Percentiles rank a stretch among this genome's conserved stretches.
Conservation (phyloP, 2,329 filamentous ascomycete species). For the Fusarium sp. region DNA sequence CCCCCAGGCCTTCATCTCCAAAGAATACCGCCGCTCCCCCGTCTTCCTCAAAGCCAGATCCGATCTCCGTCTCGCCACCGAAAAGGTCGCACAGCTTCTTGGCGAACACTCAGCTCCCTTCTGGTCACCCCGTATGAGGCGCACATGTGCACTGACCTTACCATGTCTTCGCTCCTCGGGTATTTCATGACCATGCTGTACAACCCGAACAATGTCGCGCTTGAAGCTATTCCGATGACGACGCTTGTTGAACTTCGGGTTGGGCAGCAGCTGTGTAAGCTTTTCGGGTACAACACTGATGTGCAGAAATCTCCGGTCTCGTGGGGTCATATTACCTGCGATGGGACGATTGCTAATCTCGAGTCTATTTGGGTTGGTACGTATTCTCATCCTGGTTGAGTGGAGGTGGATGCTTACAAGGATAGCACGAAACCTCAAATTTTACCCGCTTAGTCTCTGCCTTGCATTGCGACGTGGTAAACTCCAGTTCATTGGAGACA, state of each 20-base stretch:
- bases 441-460: constrained; percentile 53
- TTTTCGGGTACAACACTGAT: constrained; percentile 56
- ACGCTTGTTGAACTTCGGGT: constrained; percentile 56
- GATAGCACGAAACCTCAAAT: constrained; percentile 57
- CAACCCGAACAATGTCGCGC: constrained; percentile 59
- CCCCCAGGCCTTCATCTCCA: constrained; percentile 47
- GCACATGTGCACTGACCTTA: constrained; percentile 57
- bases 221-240: constrained; percentile 57
- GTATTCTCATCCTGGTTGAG: background rate
- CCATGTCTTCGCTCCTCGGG: constrained; percentile 54
- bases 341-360: constrained; percentile 57
- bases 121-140: constrained; percentile 58
- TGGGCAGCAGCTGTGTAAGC: constrained; percentile 54
- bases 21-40: constrained; percentile 45
- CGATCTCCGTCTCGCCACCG: constrained; percentile 48
- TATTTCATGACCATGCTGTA: constrained; percentile 61
- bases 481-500: constrained; percentile 49
- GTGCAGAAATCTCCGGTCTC: constrained; percentile 38
- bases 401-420: background rate
- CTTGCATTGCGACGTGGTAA: constrained; percentile 49
- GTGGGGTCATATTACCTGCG: constrained; percentile 58
- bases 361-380: constrained; percentile 55
- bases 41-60: constrained; percentile 47
- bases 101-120: constrained; percentile 56
- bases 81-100: constrained; percentile 49